These are phyloP conservation scores for Colletotrichum magnum DNA, from an alignment of 2,329 filamentous ascomycete genomes.

Conservation along the genomic window DNA sequence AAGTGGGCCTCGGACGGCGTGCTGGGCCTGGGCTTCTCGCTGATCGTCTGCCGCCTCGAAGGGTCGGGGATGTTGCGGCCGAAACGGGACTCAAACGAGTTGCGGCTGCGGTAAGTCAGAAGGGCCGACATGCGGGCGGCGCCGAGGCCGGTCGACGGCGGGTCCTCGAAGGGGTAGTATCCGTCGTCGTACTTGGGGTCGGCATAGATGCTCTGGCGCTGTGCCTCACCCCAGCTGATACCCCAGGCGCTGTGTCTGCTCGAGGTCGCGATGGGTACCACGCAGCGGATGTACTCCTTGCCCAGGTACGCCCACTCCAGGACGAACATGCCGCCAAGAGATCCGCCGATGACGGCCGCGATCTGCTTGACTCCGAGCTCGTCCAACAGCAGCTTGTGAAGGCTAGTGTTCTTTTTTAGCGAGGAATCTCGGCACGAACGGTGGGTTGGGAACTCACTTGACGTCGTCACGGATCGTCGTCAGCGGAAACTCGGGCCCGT, in stretches of 20 bases:
- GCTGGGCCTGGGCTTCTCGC: constrained; percentile 71
- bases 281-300: constrained; percentile 83
- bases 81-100: constrained; percentile 97
- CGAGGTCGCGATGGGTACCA: constrained; percentile 88
- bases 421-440: not conserved
- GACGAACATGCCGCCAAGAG: constrained; percentile 92
- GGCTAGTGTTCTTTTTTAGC: constrained; percentile 56
- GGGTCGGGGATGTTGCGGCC: constrained; percentile 93
- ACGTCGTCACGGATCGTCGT: constrained; percentile 97
- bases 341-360: constrained; percentile 85
- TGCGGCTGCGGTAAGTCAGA: constrained; percentile 94
- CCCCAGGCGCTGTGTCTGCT: constrained; percentile 90
- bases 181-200: constrained; percentile 99
- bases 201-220: constrained; percentile 94
- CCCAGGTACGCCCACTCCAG: constrained; percentile 94
- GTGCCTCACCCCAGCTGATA: constrained; percentile 91
- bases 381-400: constrained; percentile 85
- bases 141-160: constrained; percentile 87
- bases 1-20: constrained; percentile 81
- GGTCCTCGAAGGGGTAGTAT: constrained; percentile 91
- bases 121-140: constrained; percentile 97
- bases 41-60: constrained; percentile 86
- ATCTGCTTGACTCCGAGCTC: constrained; percentile 85
- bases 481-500: constrained; percentile 95
- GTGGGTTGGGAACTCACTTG: constrained; percentile 72